A percentile compares a stretch with the other conserved stretches of the same genome.
Evolutionary conservation across 345 rosid genomes (phyloP).

Genomic region (Pelargonium nanum): DNA sequence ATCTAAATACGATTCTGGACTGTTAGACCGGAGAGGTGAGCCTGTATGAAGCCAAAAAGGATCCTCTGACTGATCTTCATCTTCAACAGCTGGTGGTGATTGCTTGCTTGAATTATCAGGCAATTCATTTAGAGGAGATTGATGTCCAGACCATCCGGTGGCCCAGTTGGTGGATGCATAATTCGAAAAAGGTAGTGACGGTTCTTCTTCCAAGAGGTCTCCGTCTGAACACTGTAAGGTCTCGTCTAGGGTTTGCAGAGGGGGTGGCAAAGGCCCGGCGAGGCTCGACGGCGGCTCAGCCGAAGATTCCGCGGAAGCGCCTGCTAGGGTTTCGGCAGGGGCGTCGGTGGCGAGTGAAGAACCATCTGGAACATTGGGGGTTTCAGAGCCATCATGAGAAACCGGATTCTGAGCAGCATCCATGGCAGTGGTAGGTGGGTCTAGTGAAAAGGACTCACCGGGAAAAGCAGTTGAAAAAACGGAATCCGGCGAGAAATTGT

Average conservation of each 20-base stretch:
- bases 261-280: slow-evolving; percentile 1
- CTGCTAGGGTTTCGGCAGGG: background rate
- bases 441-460: background rate
- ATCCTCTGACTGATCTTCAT: background rate
- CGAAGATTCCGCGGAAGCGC: background rate
- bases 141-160: background rate
- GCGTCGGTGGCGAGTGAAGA: background rate
- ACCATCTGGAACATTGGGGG: too few species aligned
- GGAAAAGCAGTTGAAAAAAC: background rate
- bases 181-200: background rate
- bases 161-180: background rate
- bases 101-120: background rate
- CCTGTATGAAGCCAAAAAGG: background rate
- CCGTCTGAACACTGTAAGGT: background rate
- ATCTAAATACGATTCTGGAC: background rate
- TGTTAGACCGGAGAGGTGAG: background rate
- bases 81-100: background rate
- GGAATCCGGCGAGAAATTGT: background rate
- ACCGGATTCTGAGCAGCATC: too few species aligned
- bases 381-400: too few species aligned
- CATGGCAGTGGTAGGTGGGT: too few species aligned
- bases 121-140: background rate
- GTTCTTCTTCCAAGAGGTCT: background rate
- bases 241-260: background rate
- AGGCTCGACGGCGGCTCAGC: background rate